These are phyloP conservation scores for Xanthoparmelia taractica DNA, from an alignment of 495 filamentous ascomycete genomes.

Conservation along the genomic window DNA sequence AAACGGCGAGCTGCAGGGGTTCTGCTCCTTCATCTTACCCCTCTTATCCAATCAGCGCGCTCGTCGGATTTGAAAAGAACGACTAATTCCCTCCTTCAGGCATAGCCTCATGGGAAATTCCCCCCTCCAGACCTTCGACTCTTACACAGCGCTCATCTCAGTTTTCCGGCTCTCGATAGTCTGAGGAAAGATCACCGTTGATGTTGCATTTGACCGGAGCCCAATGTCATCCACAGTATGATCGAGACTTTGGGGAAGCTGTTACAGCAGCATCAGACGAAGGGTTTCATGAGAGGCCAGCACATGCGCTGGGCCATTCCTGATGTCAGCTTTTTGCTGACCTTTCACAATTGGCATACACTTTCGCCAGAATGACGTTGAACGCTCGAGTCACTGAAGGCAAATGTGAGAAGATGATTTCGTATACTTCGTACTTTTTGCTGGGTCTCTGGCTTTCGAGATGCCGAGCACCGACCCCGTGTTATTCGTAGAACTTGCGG, in stretches of 20 bases:
- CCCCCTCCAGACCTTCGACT: neutral
- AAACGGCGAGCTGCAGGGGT: neutral
- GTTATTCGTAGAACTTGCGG: neutral
- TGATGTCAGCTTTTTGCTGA: neutral
- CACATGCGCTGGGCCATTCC: neutral
- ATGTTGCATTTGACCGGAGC: neutral
- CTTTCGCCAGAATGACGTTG: neutral
- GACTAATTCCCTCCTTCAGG: constrained; percentile 14
- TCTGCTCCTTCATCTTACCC: neutral
- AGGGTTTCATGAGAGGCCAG: neutral
- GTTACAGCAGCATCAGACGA: neutral
- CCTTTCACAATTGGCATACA: neutral
- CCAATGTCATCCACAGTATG: neutral
- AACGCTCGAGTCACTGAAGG: neutral
- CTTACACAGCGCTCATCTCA: neutral
- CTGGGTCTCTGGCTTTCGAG: neutral
- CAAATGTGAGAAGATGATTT: neutral
- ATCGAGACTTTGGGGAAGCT: neutral
- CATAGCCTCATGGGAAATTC: neutral
- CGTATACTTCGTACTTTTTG: too few species aligned
- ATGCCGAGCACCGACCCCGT: neutral
- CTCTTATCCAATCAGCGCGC: neutral
- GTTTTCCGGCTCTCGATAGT: neutral
- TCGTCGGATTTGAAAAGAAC: neutral
- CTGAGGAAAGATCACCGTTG: neutral